These are phyloP conservation scores for Ambrosia trifida DNA, from an alignment of 129 eudicot genomes.

Conservation along the genomic window DNA sequence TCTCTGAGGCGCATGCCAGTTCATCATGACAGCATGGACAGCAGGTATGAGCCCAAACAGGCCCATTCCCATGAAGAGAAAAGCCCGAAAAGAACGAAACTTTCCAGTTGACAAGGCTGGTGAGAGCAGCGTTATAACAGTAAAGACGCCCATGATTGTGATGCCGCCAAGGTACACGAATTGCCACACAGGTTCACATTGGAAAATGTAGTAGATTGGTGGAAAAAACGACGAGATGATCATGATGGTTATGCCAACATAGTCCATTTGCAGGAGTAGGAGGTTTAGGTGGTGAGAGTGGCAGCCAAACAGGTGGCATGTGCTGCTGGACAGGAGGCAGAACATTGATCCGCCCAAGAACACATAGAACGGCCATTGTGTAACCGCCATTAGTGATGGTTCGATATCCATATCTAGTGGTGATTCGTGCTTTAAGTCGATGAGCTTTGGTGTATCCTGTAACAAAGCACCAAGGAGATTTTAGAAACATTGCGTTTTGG, in stretches of 20 bases:
- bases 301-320: constrained; percentile 82
- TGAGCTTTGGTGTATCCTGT: constrained; percentile 17
- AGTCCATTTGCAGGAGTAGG: constrained; percentile 64
- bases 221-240: constrained; percentile 90
- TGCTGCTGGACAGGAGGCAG: constrained; percentile 85
- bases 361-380: constrained; percentile 73
- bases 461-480: not conserved
- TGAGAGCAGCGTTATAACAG: constrained; percentile 59
- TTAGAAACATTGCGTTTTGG: no score
- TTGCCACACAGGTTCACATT: constrained; percentile 75
- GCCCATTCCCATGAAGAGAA: constrained; percentile 76
- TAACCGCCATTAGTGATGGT: constrained; percentile 28
- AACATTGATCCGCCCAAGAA: constrained; percentile 78
- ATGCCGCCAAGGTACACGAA: constrained; percentile 64
- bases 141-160: constrained; percentile 60
- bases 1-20: constrained; percentile 69
- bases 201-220: constrained; percentile 33
- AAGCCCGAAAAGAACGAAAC: constrained; percentile 60
- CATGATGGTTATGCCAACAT: constrained; percentile 71
- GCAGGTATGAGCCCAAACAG: constrained; percentile 74
- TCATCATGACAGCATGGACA: constrained; percentile 53
- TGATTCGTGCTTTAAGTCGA: constrained; percentile 13
- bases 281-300: constrained; percentile 65
- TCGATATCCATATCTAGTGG: constrained; percentile 6
- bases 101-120: constrained; percentile 61